Evolutionary conservation across 1,139 yeast species (phyloP), one percentile per base, ranked within the genome.

Genomic region (Yarrowia galli): DNA sequence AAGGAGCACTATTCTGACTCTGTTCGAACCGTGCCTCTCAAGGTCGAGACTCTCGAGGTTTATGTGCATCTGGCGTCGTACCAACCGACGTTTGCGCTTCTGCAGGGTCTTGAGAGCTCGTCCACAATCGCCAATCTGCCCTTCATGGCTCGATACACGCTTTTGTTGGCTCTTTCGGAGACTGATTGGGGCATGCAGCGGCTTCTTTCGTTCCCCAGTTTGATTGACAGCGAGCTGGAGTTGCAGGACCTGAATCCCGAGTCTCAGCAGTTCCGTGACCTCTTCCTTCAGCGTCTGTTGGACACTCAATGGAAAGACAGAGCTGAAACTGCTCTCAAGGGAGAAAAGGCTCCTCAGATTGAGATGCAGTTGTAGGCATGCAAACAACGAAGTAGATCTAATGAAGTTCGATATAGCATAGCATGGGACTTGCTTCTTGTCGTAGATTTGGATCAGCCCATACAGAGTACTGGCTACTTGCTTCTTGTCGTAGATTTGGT

Each of bases 291-390:
- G 13, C 15, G 56, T 3, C 36, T 61, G 25, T 8, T 48, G 22
- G 9, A 18, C 7, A 61, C 66, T 13, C 45, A n/a, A 16, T 61
- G 66, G 66, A 61, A 48, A 8, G 56, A 46, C 7, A 16, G 66
- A 13, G 66, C 56, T 2, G 66, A 61, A 10, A 36, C n/a, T 2
- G 66, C 66, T 2, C 38, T 61, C 6, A 46, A 61, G 15, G 56
- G 66, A 5, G 66, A 61, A 6, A 18, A 20, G 20, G 49, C 51
- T 12, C 64, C 64, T 15, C 64, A 43, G 42, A 32, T 58, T 25
- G 64, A 58, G 32, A 42, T 58, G 64, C 64, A 58, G 42, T 20
- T 58, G 51, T 58, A 54, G 16, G n/a, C n/a, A n/a, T n/a, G n/a
- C n/a, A n/a, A n/a, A n/a, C n/a, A n/a, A n/a, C n/a, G n/a, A n/a